Evolutionary conservation across 1,284 basidiomycete genomes (phyloP), one percentile per base, ranked within the genome.

Genomic region (Trametes polyzona): DNA sequence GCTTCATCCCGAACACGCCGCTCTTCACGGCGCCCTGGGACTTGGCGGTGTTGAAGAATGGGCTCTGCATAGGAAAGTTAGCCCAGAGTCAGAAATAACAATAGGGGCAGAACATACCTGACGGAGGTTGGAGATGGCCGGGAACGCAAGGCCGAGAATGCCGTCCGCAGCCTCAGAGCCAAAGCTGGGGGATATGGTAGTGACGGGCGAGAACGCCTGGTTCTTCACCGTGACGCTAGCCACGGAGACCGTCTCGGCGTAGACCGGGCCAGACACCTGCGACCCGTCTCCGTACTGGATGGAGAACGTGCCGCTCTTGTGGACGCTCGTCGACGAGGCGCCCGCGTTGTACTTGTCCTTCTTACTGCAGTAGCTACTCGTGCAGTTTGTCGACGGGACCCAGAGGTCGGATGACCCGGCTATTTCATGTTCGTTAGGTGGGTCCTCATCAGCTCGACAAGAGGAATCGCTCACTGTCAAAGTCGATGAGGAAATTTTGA

Each of bases 211-310:
- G 58, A 70, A 59, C 40, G 59, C 58, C 58, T 70, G 69, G 29
- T 42, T 52, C 27, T 52, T 57, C 11, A 60, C 64, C 32, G 41
- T 57, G 9, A 69, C 44, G 32, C 66, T 64, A 8, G 59, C 62
- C 19, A 67, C 62, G 43, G 59, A 52, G 16, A 81, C 67, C 48
- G 57, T 63, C n/a, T 83, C 81, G 26, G 71, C 73, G 71, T 75
- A 81, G 46, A 78, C 70, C 41, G 66, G 68, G 16, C 81, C 81
- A 14, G 67, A 64, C 4, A 78, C 78, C 7, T 70, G 73, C 21
- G 74, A 77, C 16, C 78, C 79, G 61, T 82, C 80, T 24, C 75
- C 80, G 62, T 82, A 82, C 2, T 67, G 36, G 44, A 78, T 73
- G 14, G 62, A 58, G 68, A 82, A 79, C 2, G 47, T 64, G 17